Evolutionary conservation across 768 basidiomycete species (phyloP).

Genomic region (Ramaria rubella): DNA sequence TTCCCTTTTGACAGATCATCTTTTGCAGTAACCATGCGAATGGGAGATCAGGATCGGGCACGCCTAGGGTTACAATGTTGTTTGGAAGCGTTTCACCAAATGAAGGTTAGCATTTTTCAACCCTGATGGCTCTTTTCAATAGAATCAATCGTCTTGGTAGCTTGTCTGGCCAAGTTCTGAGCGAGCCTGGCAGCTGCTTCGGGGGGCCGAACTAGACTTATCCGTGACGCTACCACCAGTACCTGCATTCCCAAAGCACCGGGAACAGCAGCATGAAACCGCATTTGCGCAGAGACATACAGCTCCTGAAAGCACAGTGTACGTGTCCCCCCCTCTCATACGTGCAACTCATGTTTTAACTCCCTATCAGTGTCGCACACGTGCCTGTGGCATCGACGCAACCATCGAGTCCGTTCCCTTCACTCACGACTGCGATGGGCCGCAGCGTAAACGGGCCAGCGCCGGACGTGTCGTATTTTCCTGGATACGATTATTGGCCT

Average conservation of each 20-base stretch:
- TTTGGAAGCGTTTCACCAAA: slow-evolving; percentile 56
- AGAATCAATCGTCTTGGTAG: neutral
- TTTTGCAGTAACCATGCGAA: slow-evolving; percentile 51
- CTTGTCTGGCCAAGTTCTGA: slow-evolving; percentile 18
- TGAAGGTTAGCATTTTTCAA: slow-evolving; percentile 38
- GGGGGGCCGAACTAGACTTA: slow-evolving; percentile 14
- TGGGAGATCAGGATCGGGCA: slow-evolving; percentile 58
- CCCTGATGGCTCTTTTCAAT: neutral
- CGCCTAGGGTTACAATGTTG: slow-evolving; percentile 55
- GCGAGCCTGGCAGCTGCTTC: slow-evolving; percentile 17
- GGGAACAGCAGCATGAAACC: neutral
- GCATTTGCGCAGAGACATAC: too few species aligned
- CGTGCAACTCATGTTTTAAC: too few species aligned
- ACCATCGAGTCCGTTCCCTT: neutral
- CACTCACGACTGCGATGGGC: neutral
- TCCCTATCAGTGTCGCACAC: neutral
- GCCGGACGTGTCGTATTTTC: slow-evolving; percentile 1
- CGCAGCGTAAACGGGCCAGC: neutral
- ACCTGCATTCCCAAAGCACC: neutral
- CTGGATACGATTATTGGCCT: slow-evolving; percentile 5
- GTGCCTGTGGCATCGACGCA: neutral
- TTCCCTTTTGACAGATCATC: neutral
- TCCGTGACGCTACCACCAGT: too few species aligned
- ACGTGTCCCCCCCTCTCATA: too few species aligned
- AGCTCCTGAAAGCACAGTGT: too few species aligned